Base-by-base conservation (phyloP, 2,329 filamentous ascomycete species). In the Cytospora piceicola region DNA sequence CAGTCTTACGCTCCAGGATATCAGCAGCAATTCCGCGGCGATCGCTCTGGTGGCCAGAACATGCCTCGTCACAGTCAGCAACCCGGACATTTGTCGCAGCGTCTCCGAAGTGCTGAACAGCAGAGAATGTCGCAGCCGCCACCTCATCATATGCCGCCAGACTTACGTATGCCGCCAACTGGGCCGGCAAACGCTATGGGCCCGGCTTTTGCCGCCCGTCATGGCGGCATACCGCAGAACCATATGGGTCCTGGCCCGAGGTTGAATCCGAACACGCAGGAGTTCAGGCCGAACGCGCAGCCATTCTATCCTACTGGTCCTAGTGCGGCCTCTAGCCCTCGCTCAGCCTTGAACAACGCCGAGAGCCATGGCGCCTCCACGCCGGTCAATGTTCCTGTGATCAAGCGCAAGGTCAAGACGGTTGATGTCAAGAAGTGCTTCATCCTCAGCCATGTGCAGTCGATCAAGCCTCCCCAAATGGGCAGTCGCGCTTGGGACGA, bases 231-330 rank as follows among this genome's bases (percentile, higher is more conserved):
- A n/a, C 78, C 76, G 17, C 68, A 81, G 15, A 78, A 78, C 53
- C 85, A 85, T 60, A 78, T 85, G 71, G 79, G 80, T 4, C 58
- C 66, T n/a, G 65, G 65, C 11, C 81, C 80, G 55, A 87, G 88
- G 75, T 74, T 90, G 71, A 90, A 90, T 69, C 87, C 87, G 8
- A 88, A 87, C 71, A 89, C 83, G 70, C 82, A 86, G 73, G 93
- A 97, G 73, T 98, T 97, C 78, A 89, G 90, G 69, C 89, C 92
- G 5, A 90, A 90, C 68, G 93, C 94, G 0, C 85, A 86, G 54
- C 83, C 90, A 1, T 98, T 99, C 78, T 94, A 89, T 70, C 94
- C 91, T 6, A 91, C 79, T 58, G 81, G 83, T 29, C 80, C 82
- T n/a, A 92, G 90, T 73, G 83, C 86, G 56, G 83, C 86, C 42